Conservation (phyloP, 164 flowering plant species). For the Umbilicus rupestris region DNA sequence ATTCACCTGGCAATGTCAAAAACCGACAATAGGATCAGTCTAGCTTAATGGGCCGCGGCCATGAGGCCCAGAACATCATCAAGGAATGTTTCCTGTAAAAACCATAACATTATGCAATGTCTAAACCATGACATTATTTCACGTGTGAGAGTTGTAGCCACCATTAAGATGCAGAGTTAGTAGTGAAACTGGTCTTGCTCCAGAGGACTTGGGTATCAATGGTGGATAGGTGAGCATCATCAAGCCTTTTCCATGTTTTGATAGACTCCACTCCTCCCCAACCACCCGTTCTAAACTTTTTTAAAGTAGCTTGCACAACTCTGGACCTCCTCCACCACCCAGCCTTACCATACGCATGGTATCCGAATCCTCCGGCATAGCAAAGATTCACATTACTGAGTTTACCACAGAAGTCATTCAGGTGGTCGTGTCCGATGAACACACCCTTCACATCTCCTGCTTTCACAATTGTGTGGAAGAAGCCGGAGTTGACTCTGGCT, state of each 20-base stretch:
- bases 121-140: too few relatives aligned
- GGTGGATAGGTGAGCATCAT: conserved; percentile 48
- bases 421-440: conserved; percentile 83
- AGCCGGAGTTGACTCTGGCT: conserved; percentile 81
- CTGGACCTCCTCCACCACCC: conserved; percentile 91
- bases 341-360: conserved; percentile 93
- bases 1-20: too few relatives aligned
- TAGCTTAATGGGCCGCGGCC: too few relatives aligned
- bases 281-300: conserved; percentile 40
- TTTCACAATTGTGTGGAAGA: conserved; percentile 67
- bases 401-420: conserved; percentile 88
- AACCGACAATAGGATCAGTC: too few relatives aligned
- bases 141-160: too few relatives aligned
- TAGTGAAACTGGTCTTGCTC: conserved; percentile 37
- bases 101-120: too few relatives aligned
- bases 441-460: conserved; percentile 88
- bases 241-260: conserved; percentile 91
- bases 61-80: too few relatives aligned
- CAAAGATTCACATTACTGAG: conserved; percentile 62
- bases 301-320: conserved; percentile 58
- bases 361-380: conserved; percentile 94
- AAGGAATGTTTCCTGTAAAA: too few relatives aligned
- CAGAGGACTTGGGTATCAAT: conserved; percentile 71
- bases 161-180: conserved; percentile 19
- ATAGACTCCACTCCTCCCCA: conserved; percentile 88